phyloP scores from a whole-genome alignment of 2,329 filamentous ascomycete genomes.

The Arthrobotrys pseudoclavata region DNA sequence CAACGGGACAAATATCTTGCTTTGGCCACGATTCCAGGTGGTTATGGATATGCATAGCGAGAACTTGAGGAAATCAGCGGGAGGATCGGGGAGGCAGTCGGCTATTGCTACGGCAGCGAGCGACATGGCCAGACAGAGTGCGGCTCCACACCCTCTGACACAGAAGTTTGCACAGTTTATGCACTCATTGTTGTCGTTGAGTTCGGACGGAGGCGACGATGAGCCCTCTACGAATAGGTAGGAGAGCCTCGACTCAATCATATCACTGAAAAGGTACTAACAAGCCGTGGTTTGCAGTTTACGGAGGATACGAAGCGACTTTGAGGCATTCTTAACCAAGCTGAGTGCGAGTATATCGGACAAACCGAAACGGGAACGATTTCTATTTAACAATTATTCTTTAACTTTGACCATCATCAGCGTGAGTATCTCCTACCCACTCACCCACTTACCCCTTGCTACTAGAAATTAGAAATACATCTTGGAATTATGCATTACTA shows the following conservation, averaged over 20 bases:
- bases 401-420: conserved; percentile 92
- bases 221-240: conserved; percentile 81
- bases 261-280: conserved; percentile 7
- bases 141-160: conserved; percentile 89
- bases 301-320: conserved; percentile 80
- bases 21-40: conserved; percentile 95
- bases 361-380: conserved; percentile 83
- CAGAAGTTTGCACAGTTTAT: conserved; percentile 96
- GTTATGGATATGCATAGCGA: conserved; percentile 95
- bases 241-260: background rate
- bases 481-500: background rate
- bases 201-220: conserved; percentile 91
- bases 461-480: background rate
- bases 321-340: conserved; percentile 84
- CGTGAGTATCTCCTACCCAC: conserved; percentile 67
- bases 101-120: conserved; percentile 67
- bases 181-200: conserved; percentile 84
- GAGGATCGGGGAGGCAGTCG: conserved; percentile 66
- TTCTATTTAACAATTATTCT: conserved; percentile 96
- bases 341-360: conserved; percentile 81
- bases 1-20: conserved; percentile 93
- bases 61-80: conserved; percentile 76
- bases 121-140: conserved; percentile 75
- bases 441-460: background rate
- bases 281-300: conserved; percentile 71